phyloP scores from a whole-genome alignment of 768 basidiomycete species.

The Fomitopsis pulvina region DNA sequence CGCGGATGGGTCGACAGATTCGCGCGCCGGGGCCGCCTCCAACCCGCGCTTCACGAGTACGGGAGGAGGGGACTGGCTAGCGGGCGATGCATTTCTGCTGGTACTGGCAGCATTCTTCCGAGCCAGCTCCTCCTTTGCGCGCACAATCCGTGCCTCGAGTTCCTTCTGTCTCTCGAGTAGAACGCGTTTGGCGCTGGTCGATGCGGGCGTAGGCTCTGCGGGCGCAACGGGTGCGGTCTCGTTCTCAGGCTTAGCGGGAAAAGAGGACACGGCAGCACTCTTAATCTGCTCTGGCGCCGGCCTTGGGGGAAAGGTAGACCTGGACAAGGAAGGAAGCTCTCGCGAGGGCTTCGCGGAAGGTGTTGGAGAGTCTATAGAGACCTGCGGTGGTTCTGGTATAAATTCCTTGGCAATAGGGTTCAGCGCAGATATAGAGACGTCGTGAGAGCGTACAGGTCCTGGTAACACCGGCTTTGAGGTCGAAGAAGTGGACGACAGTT shows the following conservation, averaged over 20 bases:
- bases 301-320: no score
- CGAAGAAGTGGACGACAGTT: neutral
- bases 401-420: no score
- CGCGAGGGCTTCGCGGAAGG: no score
- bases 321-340: no score
- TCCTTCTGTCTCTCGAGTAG: slow-evolving; percentile 7
- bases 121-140: slow-evolving; percentile 5
- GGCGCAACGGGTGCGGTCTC: neutral
- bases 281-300: neutral
- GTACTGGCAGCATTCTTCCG: neutral
- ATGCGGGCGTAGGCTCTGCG: neutral
- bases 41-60: no score
- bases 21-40: neutral
- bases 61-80: neutral
- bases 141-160: slow-evolving; percentile 11
- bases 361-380: no score
- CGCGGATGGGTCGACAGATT: neutral
- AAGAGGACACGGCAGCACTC: neutral
- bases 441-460: no score
- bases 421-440: no score
- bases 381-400: no score
- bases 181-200: neutral
- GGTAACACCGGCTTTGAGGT: no score
- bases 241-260: neutral
- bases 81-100: neutral